Evolutionary conservation across 345 rosid species (phyloP), one percentile per base, ranked within the genome.

Genomic region (Eucalyptus regnans): DNA sequence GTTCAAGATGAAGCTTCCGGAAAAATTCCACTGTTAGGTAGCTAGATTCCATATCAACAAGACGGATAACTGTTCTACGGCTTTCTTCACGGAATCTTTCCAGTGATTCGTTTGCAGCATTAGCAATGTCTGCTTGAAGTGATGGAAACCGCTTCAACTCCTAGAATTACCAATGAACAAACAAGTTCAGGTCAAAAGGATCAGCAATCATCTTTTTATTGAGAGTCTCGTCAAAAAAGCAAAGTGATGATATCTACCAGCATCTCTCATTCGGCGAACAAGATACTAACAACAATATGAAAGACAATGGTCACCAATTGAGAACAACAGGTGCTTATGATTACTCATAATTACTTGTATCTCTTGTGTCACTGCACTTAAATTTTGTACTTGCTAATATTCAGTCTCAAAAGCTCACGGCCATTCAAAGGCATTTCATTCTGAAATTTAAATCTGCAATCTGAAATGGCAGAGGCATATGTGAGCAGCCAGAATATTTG

Each of bases 21-120:
- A 97, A 97, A 93, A 98, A 98, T 64, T 98, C 99, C 92, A 96
- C 99, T 0, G 99, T 98, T 54, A 98, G 93, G 91, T 98, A 97
- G 94, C 97, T 96, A 87, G 99, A 97, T 86, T 98, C 99, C 99
- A 98, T 98, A 87, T 98, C 99, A 41, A 98, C 99, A 66, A 98
- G 93, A 90, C 99, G 93, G 50, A 92, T 71, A 91, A 98, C 99
- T 43, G 99, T 97, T 93, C 90, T 98, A 91, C 96, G 92, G 94
- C 99, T 93, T 91, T 97, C 99, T 56, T 97, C 99, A 50, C 99
- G 97, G 91, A 98, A 98, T 90, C 92, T 98, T 91, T 97, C 99
- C 90, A 98, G 91, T 81, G 99, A 94, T 90, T 98, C 99, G 41
- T 93, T 98, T 87, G 99, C 96, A 33, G 99, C 99, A 85, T 97